Base-by-base conservation (phyloP, 2,329 filamentous ascomycete species). In the Xylariaceae sp. region DNA sequence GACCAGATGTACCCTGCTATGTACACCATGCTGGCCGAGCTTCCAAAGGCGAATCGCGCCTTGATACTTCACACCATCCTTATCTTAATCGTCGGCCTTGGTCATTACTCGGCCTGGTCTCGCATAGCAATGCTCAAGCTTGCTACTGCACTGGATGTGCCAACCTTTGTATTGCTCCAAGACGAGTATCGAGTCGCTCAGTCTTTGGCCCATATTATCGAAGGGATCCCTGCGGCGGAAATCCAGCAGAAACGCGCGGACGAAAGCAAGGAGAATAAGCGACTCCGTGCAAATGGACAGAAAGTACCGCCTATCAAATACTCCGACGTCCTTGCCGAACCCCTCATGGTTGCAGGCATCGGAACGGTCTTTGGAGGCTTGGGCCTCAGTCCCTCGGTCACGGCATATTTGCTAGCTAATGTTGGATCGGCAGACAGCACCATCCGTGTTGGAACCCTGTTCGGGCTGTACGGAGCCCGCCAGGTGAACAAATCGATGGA, bases 401-500 rank as follows among this genome's bases (percentile, higher is more conserved):
- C 90, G 9, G 90, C 92, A 17, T 86, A 86, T 1, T 85, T 96
- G 56, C 77, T 97, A 0, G 93, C 92, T 9, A 82, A 86, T 15
- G 80, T 97, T 11, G 82, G 86, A n/a, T 80, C 97, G 69, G 88
- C 91, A 1, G 87, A 92, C 44, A 94, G 88, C 62, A 84, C 87
- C 4, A 82, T 94, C 13, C 78, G 92, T 48, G 88, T 96, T 35
- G 93, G 92, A 13, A 85, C 88, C 44, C 77, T 97, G 45, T 97
- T 97, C 69, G 94, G 94, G 7, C 90, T 94, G n/a, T 96, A 95
- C 70, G 89, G 89, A 49, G 86, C 88, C 1, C 84, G 87, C 41
- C 92, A 96, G 80, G 89, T 89, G 0, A 85, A 87, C 55, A 88
- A 92, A 72, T 90, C 92, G 80, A 89, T 97, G 80, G 90, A 96